Conservation (phyloP, 352 stramenopile species). For the Globisporangium sylvaticum region DNA sequence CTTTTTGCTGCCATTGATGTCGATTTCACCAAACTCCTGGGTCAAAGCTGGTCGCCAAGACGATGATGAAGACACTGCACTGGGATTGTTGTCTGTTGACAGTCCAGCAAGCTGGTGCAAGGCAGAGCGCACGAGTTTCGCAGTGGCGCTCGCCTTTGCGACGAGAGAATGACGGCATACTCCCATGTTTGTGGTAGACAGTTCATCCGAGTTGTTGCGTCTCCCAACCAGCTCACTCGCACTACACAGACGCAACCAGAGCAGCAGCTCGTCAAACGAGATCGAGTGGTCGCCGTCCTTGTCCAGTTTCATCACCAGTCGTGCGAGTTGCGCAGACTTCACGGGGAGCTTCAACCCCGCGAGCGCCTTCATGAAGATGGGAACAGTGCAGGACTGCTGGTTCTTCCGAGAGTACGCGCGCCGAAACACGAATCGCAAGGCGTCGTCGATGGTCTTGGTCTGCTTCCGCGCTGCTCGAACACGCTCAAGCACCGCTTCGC, state of each 20-base stretch:
- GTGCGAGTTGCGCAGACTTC: slow-evolving; percentile 42
- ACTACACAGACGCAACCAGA: slow-evolving; percentile 42
- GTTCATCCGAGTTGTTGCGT: neutral
- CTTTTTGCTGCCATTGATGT: slow-evolving; percentile 48
- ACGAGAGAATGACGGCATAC: neutral
- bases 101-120: slow-evolving; percentile 17
- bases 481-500: slow-evolving; percentile 37
- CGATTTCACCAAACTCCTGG: slow-evolving; percentile 43
- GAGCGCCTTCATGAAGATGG: slow-evolving; percentile 38
- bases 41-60: slow-evolving; percentile 15
- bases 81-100: neutral
- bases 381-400: slow-evolving; percentile 20
- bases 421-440: slow-evolving; percentile 50
- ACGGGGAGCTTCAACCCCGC: slow-evolving; percentile 35
- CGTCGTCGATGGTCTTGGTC: slow-evolving; percentile 40
- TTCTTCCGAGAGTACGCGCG: slow-evolving; percentile 30
- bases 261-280: slow-evolving; percentile 68
- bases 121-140: slow-evolving; percentile 17
- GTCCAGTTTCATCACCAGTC: slow-evolving; percentile 52
- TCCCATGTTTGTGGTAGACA: neutral
- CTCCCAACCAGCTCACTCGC: neutral
- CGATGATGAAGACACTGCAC: neutral
- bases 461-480: slow-evolving; percentile 34
- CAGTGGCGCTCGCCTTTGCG: slow-evolving; percentile 10
- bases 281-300: slow-evolving; percentile 45